Conservation (phyloP, 495 filamentous ascomycete genomes). For the Thozetella sp. region DNA sequence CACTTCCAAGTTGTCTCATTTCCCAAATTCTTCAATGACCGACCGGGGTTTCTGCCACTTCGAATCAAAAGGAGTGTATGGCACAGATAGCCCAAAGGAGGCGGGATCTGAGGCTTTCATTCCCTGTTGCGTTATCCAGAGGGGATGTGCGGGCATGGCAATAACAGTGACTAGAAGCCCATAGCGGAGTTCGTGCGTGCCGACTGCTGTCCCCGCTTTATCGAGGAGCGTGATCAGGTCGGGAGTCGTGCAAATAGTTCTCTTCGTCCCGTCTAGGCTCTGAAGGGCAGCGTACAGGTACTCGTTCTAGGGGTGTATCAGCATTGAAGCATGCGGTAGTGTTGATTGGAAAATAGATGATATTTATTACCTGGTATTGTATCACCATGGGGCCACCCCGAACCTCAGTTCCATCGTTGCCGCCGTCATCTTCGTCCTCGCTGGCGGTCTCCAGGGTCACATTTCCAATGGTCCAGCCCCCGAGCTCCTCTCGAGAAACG, state of each 20-base stretch:
- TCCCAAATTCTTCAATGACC: neutral
- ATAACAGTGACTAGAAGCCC: slow-evolving; percentile 35
- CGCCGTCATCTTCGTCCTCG: neutral
- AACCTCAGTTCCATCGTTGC: too few species aligned
- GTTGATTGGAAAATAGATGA: neutral
- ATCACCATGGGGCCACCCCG: too few species aligned
- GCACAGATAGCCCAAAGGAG: neutral
- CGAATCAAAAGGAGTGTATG: too few species aligned
- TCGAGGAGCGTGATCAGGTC: slow-evolving; percentile 33
- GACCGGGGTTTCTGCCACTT: neutral
- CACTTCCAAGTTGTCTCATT: too few species aligned
- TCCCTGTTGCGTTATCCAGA: slow-evolving; percentile 34
- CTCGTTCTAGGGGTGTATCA: slow-evolving; percentile 27
- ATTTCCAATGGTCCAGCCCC: neutral
- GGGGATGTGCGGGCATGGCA: slow-evolving; percentile 32
- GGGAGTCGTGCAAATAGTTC: slow-evolving; percentile 31
- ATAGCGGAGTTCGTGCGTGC: slow-evolving; percentile 35
- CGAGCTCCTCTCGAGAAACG: neutral
- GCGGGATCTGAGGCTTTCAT: slow-evolving; percentile 35
- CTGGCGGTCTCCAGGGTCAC: neutral
- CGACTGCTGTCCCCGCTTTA: slow-evolving; percentile 30
- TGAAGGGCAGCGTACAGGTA: slow-evolving; percentile 18
- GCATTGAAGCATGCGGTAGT: too few species aligned
- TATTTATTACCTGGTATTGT: neutral
- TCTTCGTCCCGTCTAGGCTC: slow-evolving; percentile 2